phyloP scores from a whole-genome alignment of 345 rosid genomes.

The Rhizophora mangle region DNA sequence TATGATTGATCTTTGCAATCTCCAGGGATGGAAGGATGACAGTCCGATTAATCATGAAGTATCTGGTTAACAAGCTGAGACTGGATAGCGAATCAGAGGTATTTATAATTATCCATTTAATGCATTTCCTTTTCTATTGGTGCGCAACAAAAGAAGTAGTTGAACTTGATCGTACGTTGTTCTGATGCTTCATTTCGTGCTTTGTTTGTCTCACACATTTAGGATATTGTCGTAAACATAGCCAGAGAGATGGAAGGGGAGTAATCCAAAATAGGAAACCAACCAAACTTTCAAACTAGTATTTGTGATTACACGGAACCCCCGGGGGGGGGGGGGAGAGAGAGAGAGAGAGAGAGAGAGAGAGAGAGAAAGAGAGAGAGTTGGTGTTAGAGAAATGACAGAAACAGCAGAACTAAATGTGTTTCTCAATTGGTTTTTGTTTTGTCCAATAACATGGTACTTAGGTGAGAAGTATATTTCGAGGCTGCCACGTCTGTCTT shows the following conservation, averaged over 20 bases:
- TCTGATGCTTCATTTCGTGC: conserved; percentile 14
- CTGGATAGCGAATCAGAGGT: conserved; percentile 95
- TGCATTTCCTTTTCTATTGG: neutral
- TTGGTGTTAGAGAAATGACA: conserved; percentile 54
- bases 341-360: neutral
- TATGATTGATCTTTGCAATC: neutral
- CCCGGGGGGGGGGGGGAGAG: no score
- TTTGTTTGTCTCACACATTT: conserved; percentile 1
- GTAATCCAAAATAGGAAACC: conserved; percentile 22
- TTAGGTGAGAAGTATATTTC: conserved; percentile 55
- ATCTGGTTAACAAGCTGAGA: conserved; percentile 83
- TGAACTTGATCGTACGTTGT: neutral
- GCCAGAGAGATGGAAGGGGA: neutral
- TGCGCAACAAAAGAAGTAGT: neutral
- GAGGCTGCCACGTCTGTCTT: conserved; percentile 28
- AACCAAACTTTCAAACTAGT: conserved; percentile 4
- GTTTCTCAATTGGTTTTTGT: conserved; percentile 16
- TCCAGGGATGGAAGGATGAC: conserved; percentile 93
- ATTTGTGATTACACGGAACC: conserved; percentile 9
- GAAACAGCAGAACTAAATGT: conserved; percentile 53
- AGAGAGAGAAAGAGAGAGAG: conserved; percentile 15
- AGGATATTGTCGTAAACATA: conserved; percentile 8
- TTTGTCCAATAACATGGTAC: conserved; percentile 27
- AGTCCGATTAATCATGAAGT: conserved; percentile 79
- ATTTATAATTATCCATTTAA: conserved; percentile 23